Conservation (phyloP, 148 eudicot species). For the Amaranthus cruentus region DNA sequence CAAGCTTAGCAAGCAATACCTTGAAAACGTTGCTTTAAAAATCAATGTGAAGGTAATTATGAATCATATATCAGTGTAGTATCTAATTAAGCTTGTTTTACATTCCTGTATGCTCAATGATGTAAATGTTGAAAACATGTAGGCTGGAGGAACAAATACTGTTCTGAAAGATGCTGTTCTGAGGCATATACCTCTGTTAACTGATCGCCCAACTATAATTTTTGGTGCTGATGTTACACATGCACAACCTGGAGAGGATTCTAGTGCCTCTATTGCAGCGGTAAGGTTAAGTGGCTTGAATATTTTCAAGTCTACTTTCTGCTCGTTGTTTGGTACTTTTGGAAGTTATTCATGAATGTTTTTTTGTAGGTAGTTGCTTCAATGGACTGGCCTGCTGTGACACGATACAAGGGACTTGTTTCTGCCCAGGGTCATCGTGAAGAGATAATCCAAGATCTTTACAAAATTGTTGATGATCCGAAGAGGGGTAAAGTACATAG, state of each 20-base stretch:
- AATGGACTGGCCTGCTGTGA: conserved; percentile 82
- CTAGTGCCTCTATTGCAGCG: conserved; percentile 80
- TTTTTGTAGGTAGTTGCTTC: conserved; percentile 74
- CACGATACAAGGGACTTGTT: conserved; percentile 66
- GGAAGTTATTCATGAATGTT: neutral
- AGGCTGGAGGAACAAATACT: conserved; percentile 79
- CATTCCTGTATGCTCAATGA: neutral
- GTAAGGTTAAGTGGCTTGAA: conserved; percentile 30
- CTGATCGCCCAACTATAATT: conserved; percentile 60
- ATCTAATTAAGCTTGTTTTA: too few species aligned
- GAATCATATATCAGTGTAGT: neutral
- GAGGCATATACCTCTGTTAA: conserved; percentile 36
- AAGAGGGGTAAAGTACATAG: conserved; percentile 33
- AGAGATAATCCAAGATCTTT: conserved; percentile 65
- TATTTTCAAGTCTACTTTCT: neutral
- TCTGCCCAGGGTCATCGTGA: conserved; percentile 63
- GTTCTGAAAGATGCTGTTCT: conserved; percentile 37
- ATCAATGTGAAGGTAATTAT: conserved; percentile 80
- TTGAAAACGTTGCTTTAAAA: conserved; percentile 75
- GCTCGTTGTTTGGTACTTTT: neutral
- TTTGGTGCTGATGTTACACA: conserved; percentile 98
- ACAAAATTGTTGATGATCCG: conserved; percentile 38
- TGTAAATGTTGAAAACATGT: neutral
- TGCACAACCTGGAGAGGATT: conserved; percentile 83
- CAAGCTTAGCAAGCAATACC: conserved; percentile 47